These are phyloP conservation scores for Tremellales sp. DNA, from an alignment of 1,284 basidiomycete genomes.

Conservation along the genomic window DNA sequence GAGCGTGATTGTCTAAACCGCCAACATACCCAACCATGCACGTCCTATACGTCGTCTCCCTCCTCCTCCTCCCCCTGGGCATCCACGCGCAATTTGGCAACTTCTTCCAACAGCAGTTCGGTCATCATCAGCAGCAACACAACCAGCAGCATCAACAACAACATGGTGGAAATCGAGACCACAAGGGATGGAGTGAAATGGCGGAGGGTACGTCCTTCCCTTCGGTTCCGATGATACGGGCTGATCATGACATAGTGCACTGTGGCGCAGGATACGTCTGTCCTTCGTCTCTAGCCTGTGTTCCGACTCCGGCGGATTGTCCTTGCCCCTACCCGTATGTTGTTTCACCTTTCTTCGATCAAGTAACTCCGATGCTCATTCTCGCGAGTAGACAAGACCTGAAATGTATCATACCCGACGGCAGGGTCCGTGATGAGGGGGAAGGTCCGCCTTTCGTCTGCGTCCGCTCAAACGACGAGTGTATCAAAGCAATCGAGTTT, in stretches of 20 bases:
- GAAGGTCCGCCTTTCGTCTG: slow-evolving; percentile 47
- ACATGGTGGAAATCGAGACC: slow-evolving; percentile 20
- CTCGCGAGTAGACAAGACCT: slow-evolving; percentile 35
- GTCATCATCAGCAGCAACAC: slow-evolving; percentile 22
- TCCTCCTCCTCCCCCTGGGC: slow-evolving; percentile 9
- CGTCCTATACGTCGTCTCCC: slow-evolving; percentile 3
- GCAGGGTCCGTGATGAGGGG: slow-evolving; percentile 39
- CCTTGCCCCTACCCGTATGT: slow-evolving; percentile 47
- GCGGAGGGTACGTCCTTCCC: slow-evolving; percentile 27
- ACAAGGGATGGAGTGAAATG: slow-evolving; percentile 40
- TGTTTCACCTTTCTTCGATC: slow-evolving; percentile 1
- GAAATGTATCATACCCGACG: slow-evolving; percentile 42
- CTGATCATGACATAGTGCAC: slow-evolving; percentile 23
- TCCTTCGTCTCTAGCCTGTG: slow-evolving; percentile 39
- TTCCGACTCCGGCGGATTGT: slow-evolving; percentile 46
- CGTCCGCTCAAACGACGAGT: slow-evolving; percentile 25
- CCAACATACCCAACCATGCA: not conserved
- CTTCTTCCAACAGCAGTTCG: slow-evolving; percentile 42
- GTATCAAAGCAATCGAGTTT: no score
- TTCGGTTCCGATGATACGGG: not conserved
- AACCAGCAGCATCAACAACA: slow-evolving; percentile 17
- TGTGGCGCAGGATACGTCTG: slow-evolving; percentile 46
- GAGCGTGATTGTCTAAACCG: no score
- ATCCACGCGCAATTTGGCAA: slow-evolving; percentile 38
- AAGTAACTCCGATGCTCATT: not conserved